phyloP scores from a whole-genome alignment of 768 basidiomycete species.

The Agrocybe pediades region DNA sequence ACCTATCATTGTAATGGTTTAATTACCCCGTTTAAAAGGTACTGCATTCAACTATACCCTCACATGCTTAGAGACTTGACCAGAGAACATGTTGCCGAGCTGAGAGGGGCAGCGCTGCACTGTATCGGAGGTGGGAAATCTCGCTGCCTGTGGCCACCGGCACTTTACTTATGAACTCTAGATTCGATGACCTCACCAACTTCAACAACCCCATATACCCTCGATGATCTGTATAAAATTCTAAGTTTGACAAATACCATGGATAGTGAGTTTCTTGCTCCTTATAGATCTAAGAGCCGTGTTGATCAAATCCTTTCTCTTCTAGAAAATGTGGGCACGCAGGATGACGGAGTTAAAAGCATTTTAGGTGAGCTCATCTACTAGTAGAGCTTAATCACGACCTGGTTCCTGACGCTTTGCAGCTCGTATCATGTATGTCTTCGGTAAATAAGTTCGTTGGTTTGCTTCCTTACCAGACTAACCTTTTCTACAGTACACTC shows the following conservation, averaged over 20 bases:
- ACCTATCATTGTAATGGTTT: background rate
- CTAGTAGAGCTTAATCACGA: background rate
- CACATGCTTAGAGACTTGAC: conserved; percentile 23
- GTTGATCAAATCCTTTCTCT: background rate
- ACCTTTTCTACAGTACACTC: background rate
- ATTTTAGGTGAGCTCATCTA: conserved; percentile 24
- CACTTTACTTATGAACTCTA: conserved; percentile 13
- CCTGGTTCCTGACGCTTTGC: background rate
- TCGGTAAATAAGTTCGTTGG: conserved; percentile 26
- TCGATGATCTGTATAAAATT: conserved; percentile 39
- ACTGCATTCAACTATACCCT: conserved; percentile 37
- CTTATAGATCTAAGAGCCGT: too few species aligned
- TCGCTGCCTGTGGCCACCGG: background rate
- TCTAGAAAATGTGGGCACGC: conserved; percentile 27
- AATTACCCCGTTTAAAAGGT: conserved; percentile 24
- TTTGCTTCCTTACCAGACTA: background rate
- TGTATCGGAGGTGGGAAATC: conserved; percentile 31
- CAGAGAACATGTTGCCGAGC: conserved; percentile 27
- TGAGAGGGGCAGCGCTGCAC: conserved; percentile 39
- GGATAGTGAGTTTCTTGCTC: conserved; percentile 27
- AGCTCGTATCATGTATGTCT: conserved; percentile 43
- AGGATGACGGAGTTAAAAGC: conserved; percentile 24
- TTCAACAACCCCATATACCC: conserved; percentile 33
- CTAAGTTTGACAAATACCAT: conserved; percentile 34
- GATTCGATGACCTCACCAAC: conserved; percentile 38